Conservation (phyloP, 2,329 filamentous ascomycete species). For the Beauveria sp. region DNA sequence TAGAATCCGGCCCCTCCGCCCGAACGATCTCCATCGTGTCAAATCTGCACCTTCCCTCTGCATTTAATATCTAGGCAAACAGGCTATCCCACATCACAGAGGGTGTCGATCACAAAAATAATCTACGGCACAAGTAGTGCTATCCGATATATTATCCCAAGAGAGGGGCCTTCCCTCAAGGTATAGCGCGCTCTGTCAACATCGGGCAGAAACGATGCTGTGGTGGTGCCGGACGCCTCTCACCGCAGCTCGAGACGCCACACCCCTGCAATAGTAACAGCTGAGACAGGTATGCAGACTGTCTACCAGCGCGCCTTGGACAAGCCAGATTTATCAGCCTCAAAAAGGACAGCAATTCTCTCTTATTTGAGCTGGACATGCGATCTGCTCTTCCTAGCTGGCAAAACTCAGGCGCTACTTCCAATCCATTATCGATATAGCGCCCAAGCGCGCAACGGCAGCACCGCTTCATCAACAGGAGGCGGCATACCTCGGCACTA, state of each 20-base stretch:
- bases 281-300: background rate
- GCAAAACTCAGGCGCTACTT: background rate
- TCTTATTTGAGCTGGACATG: background rate
- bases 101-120: background rate
- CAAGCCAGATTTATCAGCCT: background rate
- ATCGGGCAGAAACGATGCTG: background rate
- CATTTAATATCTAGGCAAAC: background rate
- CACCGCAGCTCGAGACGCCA: conserved; percentile 6
- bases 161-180: background rate
- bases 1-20: background rate
- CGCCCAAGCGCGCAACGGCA: background rate
- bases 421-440: background rate
- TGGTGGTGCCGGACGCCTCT: background rate
- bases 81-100: background rate
- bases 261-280: conserved; percentile 8
- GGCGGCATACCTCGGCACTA: background rate
- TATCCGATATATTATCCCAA: too few species aligned
- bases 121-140: background rate
- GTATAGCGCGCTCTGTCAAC: background rate
- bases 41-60: background rate
- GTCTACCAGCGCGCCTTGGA: background rate
- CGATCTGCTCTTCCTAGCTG: background rate
- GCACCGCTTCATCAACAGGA: background rate
- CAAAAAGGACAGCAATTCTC: background rate
- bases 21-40: background rate